Conservation (phyloP, 164 flowering plant species). For the Chloranthus sessilifolius region DNA sequence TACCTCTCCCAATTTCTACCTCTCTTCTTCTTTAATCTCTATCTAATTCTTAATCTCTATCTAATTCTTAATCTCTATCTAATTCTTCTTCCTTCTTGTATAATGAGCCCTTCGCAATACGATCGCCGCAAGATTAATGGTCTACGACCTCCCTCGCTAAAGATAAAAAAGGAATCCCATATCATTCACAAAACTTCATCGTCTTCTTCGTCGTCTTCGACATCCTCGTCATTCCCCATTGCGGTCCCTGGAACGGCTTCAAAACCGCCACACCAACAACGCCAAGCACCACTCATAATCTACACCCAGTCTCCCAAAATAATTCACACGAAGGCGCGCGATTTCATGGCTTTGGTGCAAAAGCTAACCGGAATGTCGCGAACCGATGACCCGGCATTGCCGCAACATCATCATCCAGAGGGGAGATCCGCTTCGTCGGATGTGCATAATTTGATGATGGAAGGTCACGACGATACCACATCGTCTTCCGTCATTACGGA, state of each 20-base stretch:
- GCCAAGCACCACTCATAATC: slow-evolving; percentile 46
- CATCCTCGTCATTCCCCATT: background rate
- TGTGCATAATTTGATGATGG: background rate
- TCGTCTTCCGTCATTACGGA: slow-evolving; percentile 28
- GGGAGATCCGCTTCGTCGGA: background rate
- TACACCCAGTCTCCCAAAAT: slow-evolving; percentile 66
- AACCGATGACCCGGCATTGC: slow-evolving; percentile 10
- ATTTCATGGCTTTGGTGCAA: slow-evolving; percentile 77
- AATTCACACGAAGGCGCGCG: slow-evolving; percentile 57
- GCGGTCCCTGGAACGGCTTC: background rate
- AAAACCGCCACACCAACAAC: slow-evolving; percentile 11
- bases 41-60: background rate
- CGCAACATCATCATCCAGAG: background rate
- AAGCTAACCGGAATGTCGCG: slow-evolving; percentile 52
- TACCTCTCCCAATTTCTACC: background rate
- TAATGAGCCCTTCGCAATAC: background rate
- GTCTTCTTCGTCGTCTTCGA: slow-evolving; percentile 4
- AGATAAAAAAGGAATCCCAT: slow-evolving; percentile 42
- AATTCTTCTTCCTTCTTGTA: background rate
- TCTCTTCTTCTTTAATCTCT: background rate
- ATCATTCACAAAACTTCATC: slow-evolving; percentile 31
- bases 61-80: background rate
- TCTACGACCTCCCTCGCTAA: slow-evolving; percentile 43
- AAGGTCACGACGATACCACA: slow-evolving; percentile 14
- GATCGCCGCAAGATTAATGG: slow-evolving; percentile 25